phyloP scores from a whole-genome alignment of 306 rosid species.

The Alnus glutinosa region DNA sequence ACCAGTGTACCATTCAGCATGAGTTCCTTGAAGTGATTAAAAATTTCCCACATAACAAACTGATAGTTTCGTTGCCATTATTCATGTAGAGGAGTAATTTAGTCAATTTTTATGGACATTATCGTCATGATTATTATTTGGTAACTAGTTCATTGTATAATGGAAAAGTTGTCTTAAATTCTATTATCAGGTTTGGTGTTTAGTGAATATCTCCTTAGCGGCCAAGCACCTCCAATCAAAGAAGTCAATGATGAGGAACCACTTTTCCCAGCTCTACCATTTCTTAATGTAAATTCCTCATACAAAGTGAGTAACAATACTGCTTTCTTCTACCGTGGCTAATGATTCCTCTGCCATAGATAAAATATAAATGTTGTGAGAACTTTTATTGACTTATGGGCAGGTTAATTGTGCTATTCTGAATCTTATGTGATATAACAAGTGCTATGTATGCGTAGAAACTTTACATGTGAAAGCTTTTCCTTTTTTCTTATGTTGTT shows the following conservation, averaged over 20 bases:
- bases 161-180: constrained; percentile 18
- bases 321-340: constrained; percentile 19
- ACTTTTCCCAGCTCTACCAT: constrained; percentile 74
- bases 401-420: not conserved
- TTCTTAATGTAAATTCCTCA: constrained; percentile 52
- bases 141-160: not conserved
- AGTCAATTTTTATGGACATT: not conserved
- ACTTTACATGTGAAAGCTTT: not conserved
- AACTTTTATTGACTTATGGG: not conserved
- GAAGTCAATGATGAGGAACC: constrained; percentile 93
- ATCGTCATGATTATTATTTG: not conserved
- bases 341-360: not conserved
- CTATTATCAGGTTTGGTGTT: constrained; percentile 78
- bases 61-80: not conserved
- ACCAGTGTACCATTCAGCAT: not conserved
- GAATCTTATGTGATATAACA: not conserved
- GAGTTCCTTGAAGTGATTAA: not conserved
- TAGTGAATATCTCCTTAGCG: constrained; percentile 87
- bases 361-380: not conserved
- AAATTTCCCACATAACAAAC: not conserved
- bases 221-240: constrained; percentile 82
- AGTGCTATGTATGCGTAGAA: not conserved
- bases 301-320: constrained; percentile 52
- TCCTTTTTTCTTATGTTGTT: not conserved
- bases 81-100: not conserved